These are phyloP conservation scores for Mortierella sp. DNA, from an alignment of 371 early-diverging fungal genomes.

Conservation along the genomic window DNA sequence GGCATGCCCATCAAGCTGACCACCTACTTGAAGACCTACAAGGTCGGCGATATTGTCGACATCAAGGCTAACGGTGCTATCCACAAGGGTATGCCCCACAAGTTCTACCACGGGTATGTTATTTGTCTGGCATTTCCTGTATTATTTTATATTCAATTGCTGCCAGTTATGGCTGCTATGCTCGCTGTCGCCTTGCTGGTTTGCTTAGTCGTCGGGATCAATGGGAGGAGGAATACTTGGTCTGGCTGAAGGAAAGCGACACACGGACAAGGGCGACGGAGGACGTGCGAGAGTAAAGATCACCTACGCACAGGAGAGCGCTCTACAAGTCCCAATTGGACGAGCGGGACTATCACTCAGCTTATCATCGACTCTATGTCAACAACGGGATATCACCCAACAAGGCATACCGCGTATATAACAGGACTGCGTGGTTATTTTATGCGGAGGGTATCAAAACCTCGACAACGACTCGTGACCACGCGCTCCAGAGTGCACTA, in stretches of 20 bases:
- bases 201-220: too few species aligned
- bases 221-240: too few species aligned
- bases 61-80: constrained; percentile 97
- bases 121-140: too few species aligned
- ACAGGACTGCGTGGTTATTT: neutral
- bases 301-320: too few species aligned
- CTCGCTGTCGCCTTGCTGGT: neutral
- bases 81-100: constrained; percentile 99
- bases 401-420: too few species aligned
- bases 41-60: constrained; percentile 98
- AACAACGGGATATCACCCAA: neutral
- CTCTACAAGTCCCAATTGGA: too few species aligned
- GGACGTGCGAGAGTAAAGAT: too few species aligned
- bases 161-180: constrained; percentile 88
- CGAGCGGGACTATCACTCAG: too few species aligned
- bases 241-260: too few species aligned
- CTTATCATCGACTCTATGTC: too few species aligned
- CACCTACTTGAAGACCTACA: constrained; percentile 84
- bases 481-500: neutral
- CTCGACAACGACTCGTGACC: neutral
- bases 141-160: too few species aligned
- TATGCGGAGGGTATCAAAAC: neutral
- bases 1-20: constrained; percentile 86
- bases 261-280: too few species aligned
- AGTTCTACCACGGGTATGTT: constrained; percentile 98